These are phyloP conservation scores for Colletotrichum sp. DNA, from an alignment of 2,329 filamentous ascomycete genomes.

Conservation along the genomic window DNA sequence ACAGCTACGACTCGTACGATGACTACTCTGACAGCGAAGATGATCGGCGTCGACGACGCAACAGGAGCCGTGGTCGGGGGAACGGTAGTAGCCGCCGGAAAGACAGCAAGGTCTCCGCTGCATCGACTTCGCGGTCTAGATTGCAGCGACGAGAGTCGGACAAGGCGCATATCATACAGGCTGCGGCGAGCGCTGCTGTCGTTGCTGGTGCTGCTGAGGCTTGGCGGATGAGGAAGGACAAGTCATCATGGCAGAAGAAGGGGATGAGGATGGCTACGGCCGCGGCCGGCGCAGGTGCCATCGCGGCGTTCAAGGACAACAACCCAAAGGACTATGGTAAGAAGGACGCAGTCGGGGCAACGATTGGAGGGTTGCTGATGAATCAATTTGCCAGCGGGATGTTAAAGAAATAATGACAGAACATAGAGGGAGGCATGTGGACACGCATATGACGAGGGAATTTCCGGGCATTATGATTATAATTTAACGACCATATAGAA, in stretches of 20 bases:
- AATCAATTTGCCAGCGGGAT: conserved; percentile 9
- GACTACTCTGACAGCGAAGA: conserved; percentile 15
- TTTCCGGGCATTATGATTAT: not conserved
- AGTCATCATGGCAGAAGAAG: conserved; percentile 17
- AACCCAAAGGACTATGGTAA: not conserved
- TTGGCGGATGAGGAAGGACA: conserved; percentile 19
- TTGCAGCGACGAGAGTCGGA: not conserved
- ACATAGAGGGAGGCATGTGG: not conserved
- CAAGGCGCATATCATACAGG: conserved; percentile 12
- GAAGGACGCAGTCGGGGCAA: conserved; percentile 10
- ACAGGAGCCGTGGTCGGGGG: not conserved
- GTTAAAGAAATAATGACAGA: not conserved
- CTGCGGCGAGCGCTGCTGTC: conserved; percentile 15
- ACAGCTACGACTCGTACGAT: not conserved
- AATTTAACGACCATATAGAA: not conserved
- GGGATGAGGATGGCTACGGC: conserved; percentile 17
- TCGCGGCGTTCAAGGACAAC: conserved; percentile 19
- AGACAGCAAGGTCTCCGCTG: not conserved
- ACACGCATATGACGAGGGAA: not conserved
- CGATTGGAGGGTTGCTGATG: conserved; percentile 18
- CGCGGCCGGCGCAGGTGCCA: conserved; percentile 20
- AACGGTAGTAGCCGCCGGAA: not conserved
- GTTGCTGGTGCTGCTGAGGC: conserved; percentile 19
- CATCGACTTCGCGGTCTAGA: not conserved
- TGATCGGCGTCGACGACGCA: not conserved